Base-by-base conservation (phyloP, 2,329 filamentous ascomycete species). In the Harringtonia aguacate region DNA sequence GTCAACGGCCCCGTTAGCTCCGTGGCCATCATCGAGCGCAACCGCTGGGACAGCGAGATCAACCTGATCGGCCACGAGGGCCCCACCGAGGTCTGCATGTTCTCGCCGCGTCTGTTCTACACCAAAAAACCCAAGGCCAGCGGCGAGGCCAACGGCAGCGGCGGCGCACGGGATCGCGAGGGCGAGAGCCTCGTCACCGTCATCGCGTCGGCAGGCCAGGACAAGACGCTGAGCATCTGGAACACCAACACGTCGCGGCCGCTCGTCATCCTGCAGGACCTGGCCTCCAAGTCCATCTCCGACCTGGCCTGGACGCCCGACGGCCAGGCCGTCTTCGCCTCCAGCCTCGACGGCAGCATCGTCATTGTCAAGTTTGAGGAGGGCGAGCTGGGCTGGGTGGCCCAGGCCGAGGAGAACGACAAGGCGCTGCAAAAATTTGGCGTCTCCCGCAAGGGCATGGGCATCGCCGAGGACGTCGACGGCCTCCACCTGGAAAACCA, bases 1-100 rank as follows among this genome's bases (percentile, higher is more conserved):
- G 89, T 95, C 18, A 98, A 98, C 58, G 92, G 92, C 0, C 94
- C 92, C 2, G 92, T 98, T 21, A 95, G 87, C 65, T 95, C 90
- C 1, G 90, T 97, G 28, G 90, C 92, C 5, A 97, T 98, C 46
- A 87, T 98, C 45, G 88, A 92, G 58, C 83, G 92, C 53, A 84
- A 86, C 17, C 77, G 78, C 31, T 98, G 94, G 92, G 88, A 95
- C 56, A 88, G 87, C 50, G 88, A 98, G 57, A 97, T 97, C 65
- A 95, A 95, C 60, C 64, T 98, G 48, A 95, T 98, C 48, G 92
- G 92, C 9, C 92, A 98, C 59, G 92, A 98, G 69, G 90, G 86
- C 0, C 92, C 92, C 0, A 92, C 94, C 0, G 92, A 98, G 65
- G 92, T 98, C 4, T 95, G 90, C 68, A 86, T 92, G 52, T 98